phyloP scores from a whole-genome alignment of 192 early-diverging fungal species.

The Lunasporangiospora selenospora region DNA sequence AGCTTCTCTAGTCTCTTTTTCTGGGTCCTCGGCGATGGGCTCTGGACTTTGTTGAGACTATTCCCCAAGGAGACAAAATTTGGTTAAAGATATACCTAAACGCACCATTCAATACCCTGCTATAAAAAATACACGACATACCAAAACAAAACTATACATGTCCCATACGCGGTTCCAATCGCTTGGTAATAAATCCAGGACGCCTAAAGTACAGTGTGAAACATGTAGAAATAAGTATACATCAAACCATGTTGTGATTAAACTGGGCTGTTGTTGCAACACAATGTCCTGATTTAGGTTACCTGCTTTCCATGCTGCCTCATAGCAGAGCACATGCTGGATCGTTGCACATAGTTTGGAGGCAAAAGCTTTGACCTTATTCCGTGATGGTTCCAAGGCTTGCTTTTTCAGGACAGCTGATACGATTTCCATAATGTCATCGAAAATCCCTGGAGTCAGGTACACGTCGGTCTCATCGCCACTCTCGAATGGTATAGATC shows the following conservation, averaged over 20 bases:
- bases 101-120: no score
- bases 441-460: slow-evolving; percentile 16
- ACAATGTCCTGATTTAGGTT: background rate
- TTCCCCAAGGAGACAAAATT: no score
- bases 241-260: no score
- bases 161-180: slow-evolving; percentile 32
- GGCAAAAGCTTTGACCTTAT: slow-evolving; percentile 5
- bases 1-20: background rate
- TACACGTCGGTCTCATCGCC: slow-evolving; percentile 30
- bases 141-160: slow-evolving; percentile 33
- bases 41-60: no score
- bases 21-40: no score
- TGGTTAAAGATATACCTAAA: no score
- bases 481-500: slow-evolving; percentile 16
- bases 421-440: slow-evolving; percentile 32
- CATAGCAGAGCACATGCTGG: slow-evolving; percentile 28
- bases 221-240: no score
- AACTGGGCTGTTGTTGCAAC: no score
- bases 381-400: background rate
- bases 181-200: slow-evolving; percentile 6
- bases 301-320: slow-evolving; percentile 42
- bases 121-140: slow-evolving; percentile 5
- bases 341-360: slow-evolving; percentile 14
- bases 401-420: background rate
- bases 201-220: no score